phyloP scores from a whole-genome alignment of 2,329 filamentous ascomycete genomes.

The Talaromyces sp. region DNA sequence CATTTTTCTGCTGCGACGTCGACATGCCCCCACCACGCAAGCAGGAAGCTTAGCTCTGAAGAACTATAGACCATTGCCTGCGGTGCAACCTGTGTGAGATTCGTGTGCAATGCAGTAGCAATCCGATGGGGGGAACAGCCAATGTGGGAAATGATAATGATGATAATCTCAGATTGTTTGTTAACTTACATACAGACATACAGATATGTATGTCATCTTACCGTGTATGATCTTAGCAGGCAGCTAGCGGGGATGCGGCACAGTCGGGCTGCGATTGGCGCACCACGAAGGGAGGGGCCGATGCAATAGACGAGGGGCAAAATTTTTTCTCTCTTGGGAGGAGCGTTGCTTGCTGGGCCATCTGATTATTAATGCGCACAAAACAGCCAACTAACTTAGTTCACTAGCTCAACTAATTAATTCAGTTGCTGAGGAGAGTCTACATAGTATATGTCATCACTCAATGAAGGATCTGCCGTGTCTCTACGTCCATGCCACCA shows the following conservation, averaged over 20 bases:
- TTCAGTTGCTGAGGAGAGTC: too few relatives aligned
- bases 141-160: too few relatives aligned
- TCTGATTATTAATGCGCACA: conserved; percentile 8
- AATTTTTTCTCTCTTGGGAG: conserved; percentile 6
- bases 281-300: background rate
- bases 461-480: too few relatives aligned
- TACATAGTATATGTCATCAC: background rate
- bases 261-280: conserved; percentile 2
- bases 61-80: background rate
- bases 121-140: too few relatives aligned
- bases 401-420: too few relatives aligned
- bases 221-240: too few relatives aligned
- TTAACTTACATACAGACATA: too few relatives aligned
- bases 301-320: conserved; percentile 7
- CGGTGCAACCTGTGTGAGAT: too few relatives aligned
- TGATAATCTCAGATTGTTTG: too few relatives aligned
- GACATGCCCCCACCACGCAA: background rate
- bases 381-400: background rate
- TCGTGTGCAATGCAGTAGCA: too few relatives aligned
- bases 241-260: background rate
- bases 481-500: background rate
- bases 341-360: background rate
- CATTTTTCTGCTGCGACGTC: conserved; percentile 1
- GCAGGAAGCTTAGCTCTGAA: background rate
- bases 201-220: background rate